Evolutionary conservation across 2,329 filamentous ascomycete genomes (phyloP).

Genomic region (Paramyrothecium sp.): DNA sequence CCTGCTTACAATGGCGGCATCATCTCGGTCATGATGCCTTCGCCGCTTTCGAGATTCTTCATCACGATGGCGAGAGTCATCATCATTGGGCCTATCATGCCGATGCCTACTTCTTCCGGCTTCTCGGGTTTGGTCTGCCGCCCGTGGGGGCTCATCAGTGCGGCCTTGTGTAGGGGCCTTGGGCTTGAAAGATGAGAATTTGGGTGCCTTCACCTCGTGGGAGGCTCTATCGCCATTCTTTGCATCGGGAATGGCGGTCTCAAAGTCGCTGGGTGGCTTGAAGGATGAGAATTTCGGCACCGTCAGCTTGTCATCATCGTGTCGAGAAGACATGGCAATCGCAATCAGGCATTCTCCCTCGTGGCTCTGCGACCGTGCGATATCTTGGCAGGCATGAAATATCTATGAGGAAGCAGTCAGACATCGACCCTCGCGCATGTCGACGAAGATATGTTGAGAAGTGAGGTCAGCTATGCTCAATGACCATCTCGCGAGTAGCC

Average conservation of each 20-base stretch:
- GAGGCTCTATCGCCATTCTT: neutral
- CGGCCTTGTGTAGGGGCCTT: constrained; percentile 32
- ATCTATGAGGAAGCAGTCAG: too few species aligned
- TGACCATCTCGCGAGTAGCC: too few species aligned
- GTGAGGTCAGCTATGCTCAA: too few species aligned
- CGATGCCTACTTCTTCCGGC: constrained; percentile 16
- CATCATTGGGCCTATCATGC: constrained; percentile 12
- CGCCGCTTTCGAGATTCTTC: constrained; percentile 2
- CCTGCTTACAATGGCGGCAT: neutral
- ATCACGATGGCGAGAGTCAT: constrained; percentile 11
- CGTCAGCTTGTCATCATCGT: constrained; percentile 16
- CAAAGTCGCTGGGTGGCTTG: constrained; percentile 35
- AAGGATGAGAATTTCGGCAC: constrained; percentile 76
- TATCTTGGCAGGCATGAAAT: too few species aligned
- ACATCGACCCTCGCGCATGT: too few species aligned
- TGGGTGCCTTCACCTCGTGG: constrained; percentile 44
- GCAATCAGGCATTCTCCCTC: too few species aligned
- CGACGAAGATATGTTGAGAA: too few species aligned
- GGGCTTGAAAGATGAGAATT: constrained; percentile 71
- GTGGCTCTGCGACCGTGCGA: too few species aligned
- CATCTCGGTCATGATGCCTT: constrained; percentile 1
- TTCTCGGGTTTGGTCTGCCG: constrained; percentile 17
- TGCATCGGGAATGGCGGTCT: neutral
- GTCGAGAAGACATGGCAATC: constrained; percentile 23
- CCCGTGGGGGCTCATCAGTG: constrained; percentile 9